Base-by-base conservation (phyloP, 192 early-diverging fungal genomes). In the Phycomyces blakesleeanus region DNA sequence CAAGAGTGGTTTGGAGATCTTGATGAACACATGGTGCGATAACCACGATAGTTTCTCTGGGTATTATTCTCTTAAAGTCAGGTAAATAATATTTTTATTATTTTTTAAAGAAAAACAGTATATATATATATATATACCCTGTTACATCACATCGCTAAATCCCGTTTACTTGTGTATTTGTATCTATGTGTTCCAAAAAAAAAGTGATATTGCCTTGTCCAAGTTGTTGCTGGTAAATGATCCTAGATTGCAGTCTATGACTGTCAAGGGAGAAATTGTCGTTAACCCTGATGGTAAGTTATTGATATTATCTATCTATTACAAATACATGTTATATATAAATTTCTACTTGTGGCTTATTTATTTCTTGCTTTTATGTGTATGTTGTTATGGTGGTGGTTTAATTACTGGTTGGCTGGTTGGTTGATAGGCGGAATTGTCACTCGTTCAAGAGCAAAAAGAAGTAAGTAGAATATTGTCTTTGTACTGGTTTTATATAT, bases 191-290 rank as follows among this genome's bases (percentile, higher is more conserved):
- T n/a, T n/a, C n/a, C n/a, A n/a, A n/a, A n/a, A n/a, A 7, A 64
- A 66, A 24, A 92, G 90, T 57, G 85, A 89, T 15, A 81, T 87
- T 22, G 91, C 93, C 0, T 74, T 98, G 66, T 84, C 81, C 11
- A 88, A 90, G 55, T 68, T 97, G 16, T 89, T 89, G 61, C 59
- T 75, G 24, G 70, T 82, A 12, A 77, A 65, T 10, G 93, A 98
- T 71, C 73, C 87, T 21, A 69, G 89, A 37, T 57, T 98, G 20
- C 61, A 70, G 14, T 62, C 57, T 16, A 72, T 96, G 51, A 69
- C 83, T 51, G 93, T 93, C 14, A 86, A 91, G 63, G 96, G 94
- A 57, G 91, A 94, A 52, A 69, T 93, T 53, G 86, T 91, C 66
- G 77, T 87, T 41, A 73, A 67, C 38, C 64, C 52, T n/a, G 51